These are phyloP conservation scores for Termitomyces sp. DNA, from an alignment of 768 basidiomycete genomes.

Conservation along the genomic window DNA sequence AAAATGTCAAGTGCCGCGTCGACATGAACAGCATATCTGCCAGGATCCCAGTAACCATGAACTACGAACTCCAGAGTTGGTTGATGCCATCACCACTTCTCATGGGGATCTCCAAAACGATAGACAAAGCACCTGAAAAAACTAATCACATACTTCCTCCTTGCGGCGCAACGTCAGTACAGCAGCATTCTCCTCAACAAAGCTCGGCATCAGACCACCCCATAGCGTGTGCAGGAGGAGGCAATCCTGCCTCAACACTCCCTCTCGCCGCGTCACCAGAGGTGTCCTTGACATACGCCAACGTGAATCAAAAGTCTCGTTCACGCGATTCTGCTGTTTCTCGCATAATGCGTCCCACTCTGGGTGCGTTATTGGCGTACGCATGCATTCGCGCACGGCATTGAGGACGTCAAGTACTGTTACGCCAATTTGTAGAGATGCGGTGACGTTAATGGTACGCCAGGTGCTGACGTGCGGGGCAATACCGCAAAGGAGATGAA, in stretches of 20 bases:
- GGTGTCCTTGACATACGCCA: conserved; percentile 35
- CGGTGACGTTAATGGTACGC: conserved; percentile 34
- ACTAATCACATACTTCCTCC: background rate
- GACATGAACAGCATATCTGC: background rate
- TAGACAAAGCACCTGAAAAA: background rate
- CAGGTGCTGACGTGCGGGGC: conserved; percentile 37
- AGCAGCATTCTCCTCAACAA: conserved; percentile 29
- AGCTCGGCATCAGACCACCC: conserved; percentile 41
- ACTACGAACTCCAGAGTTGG: background rate
- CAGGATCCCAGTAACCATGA: background rate
- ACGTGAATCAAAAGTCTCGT: conserved; percentile 36
- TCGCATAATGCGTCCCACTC: conserved; percentile 39
- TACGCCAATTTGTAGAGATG: conserved; percentile 19
- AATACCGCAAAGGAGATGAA: conserved; percentile 42
- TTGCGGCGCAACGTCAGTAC: conserved; percentile 38
- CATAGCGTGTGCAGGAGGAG: conserved; percentile 43
- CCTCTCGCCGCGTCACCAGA: conserved; percentile 26
- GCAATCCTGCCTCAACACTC: conserved; percentile 44
- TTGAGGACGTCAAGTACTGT: conserved; percentile 47
- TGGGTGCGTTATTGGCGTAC: conserved; percentile 26
- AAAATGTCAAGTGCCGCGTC: background rate
- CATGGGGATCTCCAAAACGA: background rate
- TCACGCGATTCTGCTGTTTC: conserved; percentile 38
- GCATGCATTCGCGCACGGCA: conserved; percentile 36
- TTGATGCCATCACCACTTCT: background rate